Conservation (phyloP, 1,284 basidiomycete species). For the Apiotrichum gamsii region DNA sequence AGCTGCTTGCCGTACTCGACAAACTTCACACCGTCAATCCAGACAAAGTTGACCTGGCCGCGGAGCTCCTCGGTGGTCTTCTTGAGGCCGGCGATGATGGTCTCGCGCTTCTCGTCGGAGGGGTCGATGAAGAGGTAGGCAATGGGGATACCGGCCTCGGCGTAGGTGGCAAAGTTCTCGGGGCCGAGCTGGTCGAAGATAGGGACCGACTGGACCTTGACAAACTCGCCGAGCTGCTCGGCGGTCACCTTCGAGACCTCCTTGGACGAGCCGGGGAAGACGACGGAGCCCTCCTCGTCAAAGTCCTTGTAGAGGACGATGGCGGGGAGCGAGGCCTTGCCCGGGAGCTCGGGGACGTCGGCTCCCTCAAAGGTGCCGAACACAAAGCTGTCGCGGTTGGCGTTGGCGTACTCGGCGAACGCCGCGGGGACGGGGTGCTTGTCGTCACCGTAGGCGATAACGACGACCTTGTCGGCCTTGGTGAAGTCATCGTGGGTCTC, state of each 20-base stretch:
- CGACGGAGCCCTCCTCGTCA: conserved; percentile 82
- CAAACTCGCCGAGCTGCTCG: conserved; percentile 67
- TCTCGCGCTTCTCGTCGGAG: conserved; percentile 55
- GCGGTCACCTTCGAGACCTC: conserved; percentile 54
- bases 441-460: conserved; percentile 73
- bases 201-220: conserved; percentile 78
- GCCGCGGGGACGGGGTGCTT: conserved; percentile 61
- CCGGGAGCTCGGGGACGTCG: conserved; percentile 62
- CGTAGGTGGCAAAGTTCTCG: conserved; percentile 89
- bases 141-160: conserved; percentile 73
- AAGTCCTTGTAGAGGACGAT: conserved; percentile 90
- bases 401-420: conserved; percentile 74
- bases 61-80: conserved; percentile 75
- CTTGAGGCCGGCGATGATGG: conserved; percentile 62
- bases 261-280: conserved; percentile 58
- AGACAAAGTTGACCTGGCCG: conserved; percentile 92
- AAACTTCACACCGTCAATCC: conserved; percentile 94
- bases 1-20: conserved; percentile 92
- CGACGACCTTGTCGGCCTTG: conserved; percentile 83
- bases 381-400: conserved; percentile 84
- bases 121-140: conserved; percentile 94
- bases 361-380: conserved; percentile 79
- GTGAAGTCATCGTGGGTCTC: conserved; percentile 79
- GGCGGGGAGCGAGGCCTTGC: conserved; percentile 65
- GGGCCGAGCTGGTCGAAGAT: conserved; percentile 87